Evolutionary conservation across 1,284 basidiomycete species (phyloP).

Genomic region (Phlebopus sp.): DNA sequence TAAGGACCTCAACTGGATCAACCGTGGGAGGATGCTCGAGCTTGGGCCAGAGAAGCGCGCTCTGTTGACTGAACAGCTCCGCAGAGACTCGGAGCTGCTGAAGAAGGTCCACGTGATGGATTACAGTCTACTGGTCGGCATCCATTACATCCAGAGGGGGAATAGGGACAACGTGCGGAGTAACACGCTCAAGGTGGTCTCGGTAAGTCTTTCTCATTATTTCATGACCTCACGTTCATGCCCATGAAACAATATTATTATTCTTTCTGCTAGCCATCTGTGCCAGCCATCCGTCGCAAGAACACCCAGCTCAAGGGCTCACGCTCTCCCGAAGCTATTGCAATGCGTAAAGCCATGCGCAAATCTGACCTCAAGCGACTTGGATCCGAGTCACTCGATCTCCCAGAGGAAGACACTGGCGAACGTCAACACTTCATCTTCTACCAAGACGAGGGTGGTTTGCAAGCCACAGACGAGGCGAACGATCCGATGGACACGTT

Average conservation of each 20-base stretch:
- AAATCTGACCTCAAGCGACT: constrained; percentile 79
- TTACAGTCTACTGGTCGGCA: constrained; percentile 91
- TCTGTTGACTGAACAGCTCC: constrained; percentile 85
- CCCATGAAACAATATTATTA: too few species aligned
- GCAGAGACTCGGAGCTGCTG: constrained; percentile 84
- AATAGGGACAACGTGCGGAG: constrained; percentile 89
- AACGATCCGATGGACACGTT: constrained; percentile 78
- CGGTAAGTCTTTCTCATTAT: constrained; percentile 51
- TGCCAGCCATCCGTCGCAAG: constrained; percentile 54
- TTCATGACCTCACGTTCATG: constrained; percentile 5
- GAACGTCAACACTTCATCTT: constrained; percentile 89
- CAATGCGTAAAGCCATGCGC: constrained; percentile 83
- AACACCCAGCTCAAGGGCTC: constrained; percentile 55
- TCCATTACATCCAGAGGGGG: constrained; percentile 89
- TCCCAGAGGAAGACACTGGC: constrained; percentile 68
- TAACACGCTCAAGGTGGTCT: constrained; percentile 90
- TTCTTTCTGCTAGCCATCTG: constrained; percentile 53
- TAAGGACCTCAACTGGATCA: constrained; percentile 97
- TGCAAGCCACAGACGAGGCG: constrained; percentile 84
- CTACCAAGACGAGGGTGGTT: constrained; percentile 95
- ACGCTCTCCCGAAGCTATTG: constrained; percentile 69
- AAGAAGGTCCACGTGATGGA: constrained; percentile 91
- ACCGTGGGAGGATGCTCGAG: constrained; percentile 74
- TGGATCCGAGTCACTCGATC: constrained; percentile 53
- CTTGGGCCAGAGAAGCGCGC: constrained; percentile 94